A percentile compares a stretch with the other conserved stretches of the same genome.
Conservation (phyloP, 148 eudicot genomes). For the Rhododendron kiyosumense region DNA sequence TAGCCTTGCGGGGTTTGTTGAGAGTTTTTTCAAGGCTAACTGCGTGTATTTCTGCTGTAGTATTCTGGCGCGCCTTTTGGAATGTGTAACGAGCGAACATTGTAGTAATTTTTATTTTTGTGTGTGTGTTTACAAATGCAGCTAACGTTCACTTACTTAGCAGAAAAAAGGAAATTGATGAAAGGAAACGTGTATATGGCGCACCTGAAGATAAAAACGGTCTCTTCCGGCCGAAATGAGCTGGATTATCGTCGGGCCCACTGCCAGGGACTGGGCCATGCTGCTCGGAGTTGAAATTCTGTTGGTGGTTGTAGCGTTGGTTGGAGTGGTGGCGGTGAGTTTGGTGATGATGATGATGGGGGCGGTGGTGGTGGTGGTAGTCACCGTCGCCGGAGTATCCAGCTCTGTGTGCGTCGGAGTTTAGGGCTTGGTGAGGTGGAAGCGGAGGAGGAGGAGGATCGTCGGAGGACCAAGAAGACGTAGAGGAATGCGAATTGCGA, state of each 20-base stretch:
- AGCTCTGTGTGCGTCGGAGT: background rate
- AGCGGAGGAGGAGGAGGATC: background rate
- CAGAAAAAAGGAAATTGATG: background rate
- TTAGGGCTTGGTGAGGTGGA: background rate
- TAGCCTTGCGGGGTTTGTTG: background rate
- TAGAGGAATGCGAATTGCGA: conserved; percentile 10
- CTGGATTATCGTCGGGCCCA: background rate
- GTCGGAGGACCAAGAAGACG: conserved; percentile 9
- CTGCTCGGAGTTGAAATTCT: conserved; percentile 2
- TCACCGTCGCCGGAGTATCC: background rate
- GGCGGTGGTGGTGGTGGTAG: background rate
- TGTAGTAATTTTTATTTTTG: background rate
- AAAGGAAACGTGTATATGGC: background rate
- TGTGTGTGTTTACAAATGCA: too few relatives aligned
- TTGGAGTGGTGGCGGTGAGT: background rate
- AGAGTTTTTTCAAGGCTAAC: background rate
- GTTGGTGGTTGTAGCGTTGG: background rate
- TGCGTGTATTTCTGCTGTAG: background rate
- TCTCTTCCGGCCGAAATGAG: conserved; percentile 4
- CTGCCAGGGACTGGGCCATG: background rate
- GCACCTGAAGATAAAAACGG: conserved; percentile 6
- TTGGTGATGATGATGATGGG: background rate
- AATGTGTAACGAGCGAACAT: background rate
- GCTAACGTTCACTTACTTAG: background rate
- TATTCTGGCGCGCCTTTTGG: background rate